Evolutionary conservation across 805 yeast genomes (phyloP), one percentile per base, ranked within the genome.

Genomic region (Suhomyces tanzawaensis): DNA sequence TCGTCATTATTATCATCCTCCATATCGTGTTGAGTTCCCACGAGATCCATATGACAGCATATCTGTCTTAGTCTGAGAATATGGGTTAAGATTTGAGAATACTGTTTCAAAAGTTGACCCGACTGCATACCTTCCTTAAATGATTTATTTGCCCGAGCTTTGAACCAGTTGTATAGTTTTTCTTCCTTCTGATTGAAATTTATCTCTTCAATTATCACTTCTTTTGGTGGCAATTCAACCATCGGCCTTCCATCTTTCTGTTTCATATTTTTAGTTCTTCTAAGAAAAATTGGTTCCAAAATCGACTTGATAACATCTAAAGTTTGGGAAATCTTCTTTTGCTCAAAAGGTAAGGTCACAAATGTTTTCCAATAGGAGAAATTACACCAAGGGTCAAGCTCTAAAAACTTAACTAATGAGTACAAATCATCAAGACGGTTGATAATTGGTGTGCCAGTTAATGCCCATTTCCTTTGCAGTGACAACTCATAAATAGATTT

Each of bases 381-480:
- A 48, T 84, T 83, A 27, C 81, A 71, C 97, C 97, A 91, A 1
- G 98, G 98, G 48, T 85, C 87, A n/a, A 90, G 61, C 29, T 79
- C 71, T 33, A 91, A 62, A 51, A 82, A 91, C 47, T 79, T 78
- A 13, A 89, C 76, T 34, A 89, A 60, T 4, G 95, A 82, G 54
- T 76, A 90, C 32, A 91, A 62, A 57, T 91, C 98, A 57, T 91
- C 97, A 7, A 91, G 66, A 45, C 90, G 66, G 58, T 90, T 90
- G 27, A 89, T 84, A 19, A 90, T 85, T 0, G 98, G 97, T 0
- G 98, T 90, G 6, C 98, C 98, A 0, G 97, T 88, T 32, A 91
- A 66, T 3, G 84, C 70, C 98, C 98, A 90, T 43, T 79, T 78
- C 34, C 93, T 69, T 14, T 71, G 66, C 49, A 86, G 79, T 7